Conservation (phyloP, 768 basidiomycete genomes). For the Cubamyces lactineus region DNA sequence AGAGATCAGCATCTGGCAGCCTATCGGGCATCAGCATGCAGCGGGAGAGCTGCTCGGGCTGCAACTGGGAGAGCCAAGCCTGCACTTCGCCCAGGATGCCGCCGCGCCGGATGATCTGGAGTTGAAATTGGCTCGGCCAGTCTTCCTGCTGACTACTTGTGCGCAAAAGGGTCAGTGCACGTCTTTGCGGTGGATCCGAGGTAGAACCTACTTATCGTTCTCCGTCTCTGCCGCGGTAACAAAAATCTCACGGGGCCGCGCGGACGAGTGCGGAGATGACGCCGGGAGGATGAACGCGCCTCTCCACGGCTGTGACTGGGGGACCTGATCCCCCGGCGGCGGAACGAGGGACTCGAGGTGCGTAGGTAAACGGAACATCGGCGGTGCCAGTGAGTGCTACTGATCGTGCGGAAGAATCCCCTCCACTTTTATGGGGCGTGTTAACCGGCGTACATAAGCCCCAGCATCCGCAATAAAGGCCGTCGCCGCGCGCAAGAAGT, state of each 20-base stretch:
- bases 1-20: slow-evolving; percentile 50
- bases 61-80: slow-evolving; percentile 50
- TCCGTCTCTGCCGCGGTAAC: slow-evolving; percentile 72
- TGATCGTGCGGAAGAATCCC: slow-evolving; percentile 17
- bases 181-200: slow-evolving; percentile 3
- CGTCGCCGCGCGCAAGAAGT: slow-evolving; percentile 19
- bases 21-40: slow-evolving; percentile 69
- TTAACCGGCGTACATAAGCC: slow-evolving; percentile 23
- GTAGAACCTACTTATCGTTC: slow-evolving; percentile 64
- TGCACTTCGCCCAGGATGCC: slow-evolving; percentile 50
- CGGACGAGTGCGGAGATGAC: slow-evolving; percentile 48
- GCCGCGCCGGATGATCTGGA: slow-evolving; percentile 45
- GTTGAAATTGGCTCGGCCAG: slow-evolving; percentile 55
- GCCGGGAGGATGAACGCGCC: slow-evolving; percentile 56
- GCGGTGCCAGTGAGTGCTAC: slow-evolving; percentile 18
- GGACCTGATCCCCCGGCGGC: slow-evolving; percentile 51
- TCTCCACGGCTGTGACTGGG: slow-evolving; percentile 55
- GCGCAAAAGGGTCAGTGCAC: slow-evolving; percentile 16
- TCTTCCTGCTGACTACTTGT: slow-evolving; percentile 50
- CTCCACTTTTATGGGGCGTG: slow-evolving; percentile 21
- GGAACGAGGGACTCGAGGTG: slow-evolving; percentile 62
- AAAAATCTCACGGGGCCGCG: slow-evolving; percentile 51
- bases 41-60: slow-evolving; percentile 36
- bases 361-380: slow-evolving; percentile 59
- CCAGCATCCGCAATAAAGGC: slow-evolving; percentile 20